Conservation (phyloP, 163 green algal species). For the Chlamydomonas reinhardtii region DNA sequence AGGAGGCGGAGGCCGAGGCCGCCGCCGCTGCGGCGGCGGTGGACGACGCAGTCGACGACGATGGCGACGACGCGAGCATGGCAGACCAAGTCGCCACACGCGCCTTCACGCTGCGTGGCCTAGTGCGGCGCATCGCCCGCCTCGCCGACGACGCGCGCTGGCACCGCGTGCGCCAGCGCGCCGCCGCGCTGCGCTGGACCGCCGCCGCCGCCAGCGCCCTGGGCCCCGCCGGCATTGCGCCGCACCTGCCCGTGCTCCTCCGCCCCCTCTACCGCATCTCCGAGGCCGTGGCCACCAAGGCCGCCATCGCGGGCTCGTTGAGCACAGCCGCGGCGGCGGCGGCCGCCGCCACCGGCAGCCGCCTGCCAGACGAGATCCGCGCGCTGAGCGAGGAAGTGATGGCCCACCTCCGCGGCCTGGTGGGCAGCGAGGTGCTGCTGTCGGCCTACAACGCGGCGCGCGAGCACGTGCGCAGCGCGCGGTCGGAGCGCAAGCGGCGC, state of each 20-base stretch:
- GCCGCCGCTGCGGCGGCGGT: constrained; percentile 8
- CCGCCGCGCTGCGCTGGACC: constrained; percentile 80
- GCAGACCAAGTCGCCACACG: constrained; percentile 11
- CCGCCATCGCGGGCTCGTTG: neutral
- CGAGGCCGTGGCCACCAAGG: constrained; percentile 55
- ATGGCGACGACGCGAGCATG: constrained; percentile 39
- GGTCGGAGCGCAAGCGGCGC: constrained; percentile 68
- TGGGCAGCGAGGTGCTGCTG: constrained; percentile 79
- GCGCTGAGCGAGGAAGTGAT: constrained; percentile 82
- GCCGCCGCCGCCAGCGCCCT: constrained; percentile 73
- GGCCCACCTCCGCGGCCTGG: constrained; percentile 75
- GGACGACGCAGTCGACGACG: constrained; percentile 24
- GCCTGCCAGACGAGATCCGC: constrained; percentile 50
- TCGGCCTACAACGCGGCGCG: constrained; percentile 76
- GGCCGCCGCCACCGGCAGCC: neutral
- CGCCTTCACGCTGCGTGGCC: constrained; percentile 73
- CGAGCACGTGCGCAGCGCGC: constrained; percentile 55
- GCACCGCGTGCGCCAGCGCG: constrained; percentile 63
- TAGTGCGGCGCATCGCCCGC: constrained; percentile 78
- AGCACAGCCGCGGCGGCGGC: neutral
- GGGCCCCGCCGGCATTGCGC: constrained; percentile 53
- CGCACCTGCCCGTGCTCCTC: constrained; percentile 78
- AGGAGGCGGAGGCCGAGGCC: neutral
- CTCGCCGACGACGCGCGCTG: constrained; percentile 77
- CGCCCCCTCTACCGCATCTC: constrained; percentile 84